Evolutionary conservation across 345 rosid species (phyloP), one percentile per base, ranked within the genome.

Genomic region (Abelmoschus esculentus): DNA sequence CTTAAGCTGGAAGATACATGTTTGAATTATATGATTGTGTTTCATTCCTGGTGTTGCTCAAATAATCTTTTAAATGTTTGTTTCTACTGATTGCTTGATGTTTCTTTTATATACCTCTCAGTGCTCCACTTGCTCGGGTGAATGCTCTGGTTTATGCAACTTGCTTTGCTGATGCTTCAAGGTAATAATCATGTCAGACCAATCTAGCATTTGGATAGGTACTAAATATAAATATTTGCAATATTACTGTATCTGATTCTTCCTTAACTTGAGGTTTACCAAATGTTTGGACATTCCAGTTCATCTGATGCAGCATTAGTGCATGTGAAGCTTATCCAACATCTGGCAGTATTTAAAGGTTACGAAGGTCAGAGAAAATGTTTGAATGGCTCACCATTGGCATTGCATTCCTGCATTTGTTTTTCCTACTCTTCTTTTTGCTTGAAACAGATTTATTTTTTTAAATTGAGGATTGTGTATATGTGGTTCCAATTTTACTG

Each of bases 271-370:
- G 52, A 32, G 26, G 32, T 59, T 75, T 69, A 69, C 29, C 69
- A 54, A 54, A 76, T 60, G 7, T 65, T 36, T 70, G 72, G 74
- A 52, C 61, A 32, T 80, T 61, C 52, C 74, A 95, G 99, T 79
- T 86, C 89, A 74, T 86, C 91, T 62, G 99, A 95, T 79, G 89
- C 84, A 70, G 96, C 93, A 76, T 78, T 91, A 76, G 96, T 89
- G 50, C 83, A 90, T 71, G 86, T 87, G 81, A 95, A 95, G 89
- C 99, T 95, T 73, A 82, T 90, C 70, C 96, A 88, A 76, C 88
- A 95, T 78, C 77, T 95, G 81, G 98, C 98, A 12, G 77, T 77
- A 70, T 84, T 83, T 80, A 88, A 86, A 77, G 99, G 99, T 78
- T 88, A 91, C 71, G 81, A 90, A 88, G 99, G 99, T 95, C 31